Conservation (phyloP, 2,329 filamentous ascomycete species). For the Colletotrichum abscissum region DNA sequence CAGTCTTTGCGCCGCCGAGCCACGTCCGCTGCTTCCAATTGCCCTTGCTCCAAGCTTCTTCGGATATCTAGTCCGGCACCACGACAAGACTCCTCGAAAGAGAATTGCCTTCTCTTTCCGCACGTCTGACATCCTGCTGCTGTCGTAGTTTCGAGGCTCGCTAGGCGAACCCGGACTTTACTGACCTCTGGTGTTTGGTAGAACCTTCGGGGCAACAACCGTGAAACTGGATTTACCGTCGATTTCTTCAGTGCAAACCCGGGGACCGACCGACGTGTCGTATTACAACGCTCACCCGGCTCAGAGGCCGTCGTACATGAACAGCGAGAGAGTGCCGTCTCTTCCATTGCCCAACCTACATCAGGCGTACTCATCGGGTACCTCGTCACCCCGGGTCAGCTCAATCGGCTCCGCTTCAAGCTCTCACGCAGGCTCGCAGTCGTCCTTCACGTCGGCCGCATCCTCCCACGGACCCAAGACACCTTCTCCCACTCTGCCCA, state of each 20-base stretch:
- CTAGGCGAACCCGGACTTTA: conserved; percentile 18
- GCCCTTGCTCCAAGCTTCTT: background rate
- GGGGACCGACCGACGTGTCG: conserved; percentile 77
- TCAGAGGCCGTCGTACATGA: conserved; percentile 75
- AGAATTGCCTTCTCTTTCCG: background rate
- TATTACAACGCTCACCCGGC: conserved; percentile 77
- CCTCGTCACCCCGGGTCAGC: conserved; percentile 80
- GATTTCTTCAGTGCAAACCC: conserved; percentile 84
- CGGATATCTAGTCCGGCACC: background rate
- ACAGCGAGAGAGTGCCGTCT: conserved; percentile 76
- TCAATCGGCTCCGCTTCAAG: conserved; percentile 73
- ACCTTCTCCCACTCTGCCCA: conserved; percentile 76
- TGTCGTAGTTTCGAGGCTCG: conserved; percentile 5
- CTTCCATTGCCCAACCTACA: conserved; percentile 77
- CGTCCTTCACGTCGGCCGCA: conserved; percentile 65
- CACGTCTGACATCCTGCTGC: background rate
- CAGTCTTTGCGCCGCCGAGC: background rate
- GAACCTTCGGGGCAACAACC: conserved; percentile 63
- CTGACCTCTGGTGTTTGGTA: conserved; percentile 18
- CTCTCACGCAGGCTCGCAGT: conserved; percentile 64
- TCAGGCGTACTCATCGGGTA: conserved; percentile 77
- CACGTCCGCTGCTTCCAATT: background rate
- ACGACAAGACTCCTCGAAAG: conserved; percentile 3
- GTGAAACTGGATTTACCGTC: conserved; percentile 95
- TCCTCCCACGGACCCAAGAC: conserved; percentile 78